These are phyloP conservation scores for Myxozyma mucilagina DNA, from an alignment of 805 yeast genomes.

Conservation along the genomic window DNA sequence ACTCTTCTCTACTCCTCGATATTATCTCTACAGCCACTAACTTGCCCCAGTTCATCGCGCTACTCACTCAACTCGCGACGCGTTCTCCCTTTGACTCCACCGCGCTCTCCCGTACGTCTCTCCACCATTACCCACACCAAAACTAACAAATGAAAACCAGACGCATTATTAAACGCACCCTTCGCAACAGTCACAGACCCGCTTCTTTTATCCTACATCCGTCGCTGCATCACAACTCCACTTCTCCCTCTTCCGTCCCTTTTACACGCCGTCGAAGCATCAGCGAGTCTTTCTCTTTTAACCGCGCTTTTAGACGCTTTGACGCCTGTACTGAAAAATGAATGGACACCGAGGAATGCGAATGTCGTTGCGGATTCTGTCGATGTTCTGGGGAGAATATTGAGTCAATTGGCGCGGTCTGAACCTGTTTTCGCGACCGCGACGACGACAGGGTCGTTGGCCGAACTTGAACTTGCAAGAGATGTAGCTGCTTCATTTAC, in stretches of 20 bases:
- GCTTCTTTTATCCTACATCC: slow-evolving; percentile 18
- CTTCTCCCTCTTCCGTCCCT: slow-evolving; percentile 11
- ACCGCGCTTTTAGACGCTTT: slow-evolving; percentile 11
- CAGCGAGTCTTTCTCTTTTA: background rate
- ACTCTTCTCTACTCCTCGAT: no score
- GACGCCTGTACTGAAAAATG: background rate
- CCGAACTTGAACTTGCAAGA: slow-evolving; percentile 1
- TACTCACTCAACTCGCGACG: no score
- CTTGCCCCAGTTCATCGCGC: no score
- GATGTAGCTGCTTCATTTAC: slow-evolving; percentile 14
- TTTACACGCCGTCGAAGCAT: background rate
- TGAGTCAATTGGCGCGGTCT: background rate
- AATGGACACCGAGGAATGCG: background rate
- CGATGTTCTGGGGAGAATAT: background rate
- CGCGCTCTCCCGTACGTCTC: no score
- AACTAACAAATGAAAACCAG: background rate
- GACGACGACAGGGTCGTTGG: background rate
- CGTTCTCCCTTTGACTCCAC: no score
- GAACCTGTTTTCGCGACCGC: background rate
- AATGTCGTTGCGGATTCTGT: background rate
- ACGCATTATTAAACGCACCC: slow-evolving; percentile 11
- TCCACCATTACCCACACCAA: background rate
- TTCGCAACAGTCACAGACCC: slow-evolving; percentile 24
- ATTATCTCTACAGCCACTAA: no score
- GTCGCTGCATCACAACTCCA: slow-evolving; percentile 3